Evolutionary conservation across 1,284 basidiomycete genomes (phyloP).

Genomic region (Agroathelia rolfsii): DNA sequence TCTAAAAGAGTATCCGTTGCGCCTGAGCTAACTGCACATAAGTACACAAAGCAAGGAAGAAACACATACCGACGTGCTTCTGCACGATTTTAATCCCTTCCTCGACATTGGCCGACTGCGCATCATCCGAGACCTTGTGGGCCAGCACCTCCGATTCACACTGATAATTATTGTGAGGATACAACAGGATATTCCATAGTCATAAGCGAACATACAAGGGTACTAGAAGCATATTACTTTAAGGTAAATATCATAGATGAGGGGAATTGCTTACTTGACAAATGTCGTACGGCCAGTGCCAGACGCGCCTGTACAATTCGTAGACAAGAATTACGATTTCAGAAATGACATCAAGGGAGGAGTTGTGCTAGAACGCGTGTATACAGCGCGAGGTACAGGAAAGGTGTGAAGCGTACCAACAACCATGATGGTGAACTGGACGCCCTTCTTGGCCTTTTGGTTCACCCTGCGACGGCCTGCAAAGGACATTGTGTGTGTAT

Average conservation of each 20-base stretch:
- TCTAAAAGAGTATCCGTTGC: slow-evolving; percentile 37
- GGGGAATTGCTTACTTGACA: no score
- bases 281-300: slow-evolving; percentile 96
- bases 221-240: no score
- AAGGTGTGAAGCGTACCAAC: slow-evolving; percentile 53
- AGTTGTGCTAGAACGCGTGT: slow-evolving; percentile 12
- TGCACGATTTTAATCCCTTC: slow-evolving; percentile 96
- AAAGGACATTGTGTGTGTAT: slow-evolving; percentile 68
- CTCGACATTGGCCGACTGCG: slow-evolving; percentile 89
- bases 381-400: slow-evolving; percentile 7
- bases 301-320: slow-evolving; percentile 71
- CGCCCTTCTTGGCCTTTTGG: slow-evolving; percentile 96
- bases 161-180: no score
- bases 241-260: no score
- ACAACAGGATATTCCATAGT: no score
- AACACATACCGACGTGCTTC: slow-evolving; percentile 75
- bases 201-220: no score
- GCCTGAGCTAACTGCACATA: slow-evolving; percentile 7
- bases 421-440: slow-evolving; percentile 93
- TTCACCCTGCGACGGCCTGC: slow-evolving; percentile 83
- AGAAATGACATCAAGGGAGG: slow-evolving; percentile 14
- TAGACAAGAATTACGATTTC: slow-evolving; percentile 1
- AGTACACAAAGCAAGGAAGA: slow-evolving; percentile 4
- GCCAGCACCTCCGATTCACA: slow-evolving; percentile 86
- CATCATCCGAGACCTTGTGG: slow-evolving; percentile 81